Evolutionary conservation across 352 stramenopile genomes (phyloP), one percentile per base, ranked within the genome.

Genomic region (Plasmopara viticola): DNA sequence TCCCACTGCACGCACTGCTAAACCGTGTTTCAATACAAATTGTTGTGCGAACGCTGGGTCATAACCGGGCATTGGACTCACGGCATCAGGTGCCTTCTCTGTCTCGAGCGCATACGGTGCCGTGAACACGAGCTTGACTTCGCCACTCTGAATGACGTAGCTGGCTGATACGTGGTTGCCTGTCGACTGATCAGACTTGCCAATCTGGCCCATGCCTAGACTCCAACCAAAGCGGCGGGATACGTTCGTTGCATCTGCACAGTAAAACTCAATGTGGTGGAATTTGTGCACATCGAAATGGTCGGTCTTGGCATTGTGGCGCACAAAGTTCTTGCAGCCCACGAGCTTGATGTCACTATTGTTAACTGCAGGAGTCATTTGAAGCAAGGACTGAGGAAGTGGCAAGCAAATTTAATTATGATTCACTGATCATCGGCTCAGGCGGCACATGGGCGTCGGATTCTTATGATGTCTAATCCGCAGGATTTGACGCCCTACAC

Each of bases 231-330:
- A 96, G 49, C 87, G 81, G 44, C 74, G 72, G 15, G 62, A 84
- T 38, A 50, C 64, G 64, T 90, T 92, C 33, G 81, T 92, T 34
- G 84, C 84, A 51, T 94, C 84, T 50, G 56, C 59, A 53, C 75
- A 84, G 72, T 81, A 94, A 60, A 94, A 92, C 58, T 92, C 84
- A 46, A 94, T 59, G 72, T 92, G 82, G 63, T 94, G 75, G 64
- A 94, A 94, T 54, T 78, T 74, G 41, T 78, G 71, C 54, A 89
- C 66, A 39, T 84, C 70, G 54, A 92, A 92, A 54, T 68, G 72
- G 68, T 92, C 81, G 51, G 66, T 74, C 64, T 70, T 78, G 25
- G 77, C 76, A 73, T 90, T 92, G 62, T 84, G 65, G 46, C 78
- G 78, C 60, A 78, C 66, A 56, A 90, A 92, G 67, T 88, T 83